Evolutionary conservation across 305 asterid species (phyloP).

Genomic region (Galium porrigens): DNA sequence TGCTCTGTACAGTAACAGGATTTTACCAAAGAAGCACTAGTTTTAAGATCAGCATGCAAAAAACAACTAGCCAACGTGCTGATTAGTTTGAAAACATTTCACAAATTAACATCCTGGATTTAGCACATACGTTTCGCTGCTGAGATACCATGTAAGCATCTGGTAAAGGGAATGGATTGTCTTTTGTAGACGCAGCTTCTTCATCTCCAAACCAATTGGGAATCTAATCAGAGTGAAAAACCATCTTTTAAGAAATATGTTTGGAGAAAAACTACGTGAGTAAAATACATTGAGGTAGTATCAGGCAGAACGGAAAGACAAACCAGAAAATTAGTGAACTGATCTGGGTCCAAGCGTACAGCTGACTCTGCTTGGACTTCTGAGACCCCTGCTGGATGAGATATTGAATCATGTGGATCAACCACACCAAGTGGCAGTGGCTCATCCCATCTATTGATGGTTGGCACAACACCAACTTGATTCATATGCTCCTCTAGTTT

Average conservation of each 20-base stretch:
- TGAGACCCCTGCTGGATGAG: conserved; percentile 91
- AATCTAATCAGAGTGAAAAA: conserved; percentile 34
- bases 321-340: conserved; percentile 66
- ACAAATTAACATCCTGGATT: neutral
- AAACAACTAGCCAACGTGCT: neutral
- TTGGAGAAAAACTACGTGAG: neutral
- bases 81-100: neutral
- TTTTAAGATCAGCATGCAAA: neutral
- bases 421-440: conserved; percentile 72
- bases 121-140: conserved; percentile 58
- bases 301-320: conserved; percentile 7
- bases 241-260: conserved; percentile 13
- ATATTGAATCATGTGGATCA: conserved; percentile 90
- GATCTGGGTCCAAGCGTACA: conserved; percentile 68
- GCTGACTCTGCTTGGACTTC: conserved; percentile 91
- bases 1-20: conserved; percentile 31
- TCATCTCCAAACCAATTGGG: conserved; percentile 75
- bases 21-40: conserved; percentile 7
- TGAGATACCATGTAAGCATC: conserved; percentile 73
- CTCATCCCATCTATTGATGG: conserved; percentile 69
- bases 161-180: conserved; percentile 74
- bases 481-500: conserved; percentile 74
- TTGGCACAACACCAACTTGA: conserved; percentile 65
- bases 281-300: neutral
- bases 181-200: conserved; percentile 54